Evolutionary conservation across 495 filamentous ascomycete species (phyloP).

Genomic region (Talaromyces wortmannii): DNA sequence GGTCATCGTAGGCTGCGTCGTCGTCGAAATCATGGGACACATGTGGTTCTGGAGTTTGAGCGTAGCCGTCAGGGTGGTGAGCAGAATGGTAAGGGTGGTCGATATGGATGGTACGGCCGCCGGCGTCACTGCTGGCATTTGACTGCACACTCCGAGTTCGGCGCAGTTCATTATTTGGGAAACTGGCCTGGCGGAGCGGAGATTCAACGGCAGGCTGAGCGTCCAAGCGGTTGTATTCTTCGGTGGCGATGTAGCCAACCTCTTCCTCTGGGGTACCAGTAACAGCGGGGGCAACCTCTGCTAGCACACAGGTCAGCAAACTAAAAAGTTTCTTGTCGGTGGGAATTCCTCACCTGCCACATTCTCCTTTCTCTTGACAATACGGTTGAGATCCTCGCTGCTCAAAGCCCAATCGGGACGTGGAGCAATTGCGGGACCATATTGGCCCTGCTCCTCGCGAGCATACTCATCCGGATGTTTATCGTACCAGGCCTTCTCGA

Average conservation of each 20-base stretch:
- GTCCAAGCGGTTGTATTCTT: constrained; percentile 55
- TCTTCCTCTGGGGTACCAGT: constrained; percentile 69
- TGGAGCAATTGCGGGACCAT: constrained; percentile 56
- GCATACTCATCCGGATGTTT: constrained; percentile 77
- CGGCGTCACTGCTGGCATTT: constrained; percentile 46
- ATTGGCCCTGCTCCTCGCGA: constrained; percentile 66
- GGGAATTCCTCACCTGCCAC: constrained; percentile 47
- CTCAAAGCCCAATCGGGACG: constrained; percentile 81
- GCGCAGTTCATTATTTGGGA: constrained; percentile 28
- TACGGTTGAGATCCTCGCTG: constrained; percentile 84
- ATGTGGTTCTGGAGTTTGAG: constrained; percentile 26
- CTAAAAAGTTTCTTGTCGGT: too few relatives aligned
- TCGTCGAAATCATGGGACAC: constrained; percentile 19
- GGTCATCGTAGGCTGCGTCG: constrained; percentile 44
- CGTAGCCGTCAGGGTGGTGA: constrained; percentile 58
- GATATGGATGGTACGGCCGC: constrained; percentile 59
- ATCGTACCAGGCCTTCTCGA: constrained; percentile 82
- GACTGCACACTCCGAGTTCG: constrained; percentile 19
- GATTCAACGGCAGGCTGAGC: constrained; percentile 48
- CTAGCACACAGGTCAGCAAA: background rate
- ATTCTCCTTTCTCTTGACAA: constrained; percentile 63
- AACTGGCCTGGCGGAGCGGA: constrained; percentile 47
- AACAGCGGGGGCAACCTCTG: constrained; percentile 43
- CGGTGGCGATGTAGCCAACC: constrained; percentile 71
- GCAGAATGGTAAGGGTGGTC: constrained; percentile 58